phyloP scores from a whole-genome alignment of 345 rosid species.

The Euphorbia tirucalli region DNA sequence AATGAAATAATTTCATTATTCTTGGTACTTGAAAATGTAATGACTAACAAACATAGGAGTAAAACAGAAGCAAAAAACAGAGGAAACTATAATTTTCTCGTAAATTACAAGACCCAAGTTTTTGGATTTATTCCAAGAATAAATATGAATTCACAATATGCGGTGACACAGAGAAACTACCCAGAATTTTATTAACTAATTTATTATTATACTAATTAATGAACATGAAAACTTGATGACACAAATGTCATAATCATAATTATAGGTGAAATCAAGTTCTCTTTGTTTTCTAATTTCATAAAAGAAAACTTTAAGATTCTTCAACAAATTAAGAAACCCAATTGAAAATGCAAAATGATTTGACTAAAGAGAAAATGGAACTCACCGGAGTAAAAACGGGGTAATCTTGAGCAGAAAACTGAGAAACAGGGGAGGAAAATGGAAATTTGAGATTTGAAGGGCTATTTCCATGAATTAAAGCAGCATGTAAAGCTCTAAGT shows the following conservation, averaged over 20 bases:
- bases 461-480: constrained; percentile 62
- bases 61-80: not conserved
- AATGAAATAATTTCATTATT: too few species aligned
- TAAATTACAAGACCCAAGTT: not conserved
- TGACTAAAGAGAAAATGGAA: not conserved
- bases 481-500: constrained; percentile 77
- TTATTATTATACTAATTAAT: not conserved
- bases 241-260: not conserved
- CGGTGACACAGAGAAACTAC: not conserved
- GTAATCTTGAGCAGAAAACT: constrained; percentile 82
- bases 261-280: not conserved
- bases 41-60: not conserved
- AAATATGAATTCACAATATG: constrained; percentile 1
- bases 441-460: constrained; percentile 54
- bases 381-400: constrained; percentile 90
- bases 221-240: not conserved
- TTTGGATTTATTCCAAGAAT: not conserved
- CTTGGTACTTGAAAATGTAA: not conserved
- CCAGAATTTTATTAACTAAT: not conserved
- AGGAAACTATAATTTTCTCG: not conserved
- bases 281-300: not conserved
- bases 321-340: not conserved
- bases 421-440: constrained; percentile 57
- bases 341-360: constrained; percentile 1
- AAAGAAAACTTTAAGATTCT: not conserved